Base-by-base conservation (phyloP, 495 filamentous ascomycete genomes). In the Thermochaetoides thermophila region DNA sequence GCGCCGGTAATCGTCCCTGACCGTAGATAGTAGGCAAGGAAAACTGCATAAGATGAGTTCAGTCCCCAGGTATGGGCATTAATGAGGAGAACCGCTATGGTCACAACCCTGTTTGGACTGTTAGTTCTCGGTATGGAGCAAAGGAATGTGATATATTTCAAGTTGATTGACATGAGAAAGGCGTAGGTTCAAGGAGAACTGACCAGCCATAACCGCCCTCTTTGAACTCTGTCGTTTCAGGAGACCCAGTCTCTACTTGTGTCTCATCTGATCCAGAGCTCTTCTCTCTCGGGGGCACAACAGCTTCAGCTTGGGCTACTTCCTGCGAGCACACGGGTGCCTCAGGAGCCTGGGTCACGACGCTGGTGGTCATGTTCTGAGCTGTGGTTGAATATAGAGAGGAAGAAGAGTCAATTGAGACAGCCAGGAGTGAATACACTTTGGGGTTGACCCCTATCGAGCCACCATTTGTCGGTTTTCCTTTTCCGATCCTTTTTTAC, bases 1-100 rank as follows among this genome's bases (percentile, higher is more conserved):
- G 73, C 64, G 7, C 64, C 68, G 1, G 64, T 64, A 38, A 75
- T 80, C 12, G 60, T 55, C 32, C 72, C 50, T 26, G 69, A 52
- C 4, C 66, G 65, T 18, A 84, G 64, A 42, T 83, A 85, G 46
- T 79, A 66, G 9, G 72, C 71, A 3, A 84, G 70, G 49, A 76
- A 84, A 8, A 85, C 75, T 9, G 74, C 74, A 40, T 74, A 85
- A 3, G 66, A 60, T 67, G 59, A 61, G 38, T 70, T 71, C 18
- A 76, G 48, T 4, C 73, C 73, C 73, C 73, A 76, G 3, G 70
- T 70, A 45, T 70, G 68, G 21, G 64, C 66, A 37, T 76, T 76
- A 16, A 74, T 52, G 15, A 66, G 34, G 29, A 68, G 64, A 12
- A 62, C 56, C 12, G 59, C 59, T 13, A 53, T 40, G 25, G 73